phyloP scores from a whole-genome alignment of 192 early-diverging fungal genomes.

The Podila clonocystis region DNA sequence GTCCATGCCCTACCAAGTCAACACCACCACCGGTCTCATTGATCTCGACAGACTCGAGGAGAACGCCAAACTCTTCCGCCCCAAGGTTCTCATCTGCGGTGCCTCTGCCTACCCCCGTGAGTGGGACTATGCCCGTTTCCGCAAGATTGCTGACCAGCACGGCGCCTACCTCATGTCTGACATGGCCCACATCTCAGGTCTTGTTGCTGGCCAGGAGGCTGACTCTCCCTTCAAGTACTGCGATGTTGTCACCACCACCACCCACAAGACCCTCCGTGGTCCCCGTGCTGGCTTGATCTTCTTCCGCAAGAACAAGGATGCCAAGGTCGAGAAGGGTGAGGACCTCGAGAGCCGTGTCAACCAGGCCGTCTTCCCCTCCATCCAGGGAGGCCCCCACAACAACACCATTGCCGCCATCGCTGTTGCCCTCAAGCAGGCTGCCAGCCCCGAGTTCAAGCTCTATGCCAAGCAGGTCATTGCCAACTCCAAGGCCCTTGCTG shows the following conservation, averaged over 20 bases:
- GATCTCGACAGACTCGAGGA: slow-evolving; percentile 96
- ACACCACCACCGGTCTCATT: slow-evolving; percentile 85
- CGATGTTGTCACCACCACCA: slow-evolving; percentile 99
- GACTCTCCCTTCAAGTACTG: slow-evolving; percentile 95
- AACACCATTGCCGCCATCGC: slow-evolving; percentile 99
- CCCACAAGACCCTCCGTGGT: slow-evolving; percentile 99
- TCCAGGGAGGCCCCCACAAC: slow-evolving; percentile 99
- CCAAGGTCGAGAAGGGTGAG: slow-evolving; percentile 75
- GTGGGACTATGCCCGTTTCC: slow-evolving; percentile 97
- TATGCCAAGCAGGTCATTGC: slow-evolving; percentile 97
- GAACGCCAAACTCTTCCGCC: slow-evolving; percentile 94
- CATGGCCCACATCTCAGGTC: slow-evolving; percentile 98
- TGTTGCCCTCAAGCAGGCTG: slow-evolving; percentile 97
- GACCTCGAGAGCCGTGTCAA: slow-evolving; percentile 96
- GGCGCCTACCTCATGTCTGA: slow-evolving; percentile 97
- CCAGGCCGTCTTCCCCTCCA: slow-evolving; percentile 99
- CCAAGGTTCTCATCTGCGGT: slow-evolving; percentile 99
- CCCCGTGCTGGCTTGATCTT: slow-evolving; percentile 99
- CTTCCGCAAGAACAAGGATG: slow-evolving; percentile 82
- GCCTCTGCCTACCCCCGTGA: slow-evolving; percentile 98
- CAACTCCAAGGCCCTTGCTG: slow-evolving; percentile 90
- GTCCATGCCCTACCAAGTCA: slow-evolving; percentile 98
- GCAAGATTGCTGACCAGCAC: slow-evolving; percentile 96
- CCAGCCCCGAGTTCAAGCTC: slow-evolving; percentile 89
- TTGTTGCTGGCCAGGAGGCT: slow-evolving; percentile 93